phyloP scores from a whole-genome alignment of 1,284 basidiomycete species.

The Sanguinoderma infundibulare region DNA sequence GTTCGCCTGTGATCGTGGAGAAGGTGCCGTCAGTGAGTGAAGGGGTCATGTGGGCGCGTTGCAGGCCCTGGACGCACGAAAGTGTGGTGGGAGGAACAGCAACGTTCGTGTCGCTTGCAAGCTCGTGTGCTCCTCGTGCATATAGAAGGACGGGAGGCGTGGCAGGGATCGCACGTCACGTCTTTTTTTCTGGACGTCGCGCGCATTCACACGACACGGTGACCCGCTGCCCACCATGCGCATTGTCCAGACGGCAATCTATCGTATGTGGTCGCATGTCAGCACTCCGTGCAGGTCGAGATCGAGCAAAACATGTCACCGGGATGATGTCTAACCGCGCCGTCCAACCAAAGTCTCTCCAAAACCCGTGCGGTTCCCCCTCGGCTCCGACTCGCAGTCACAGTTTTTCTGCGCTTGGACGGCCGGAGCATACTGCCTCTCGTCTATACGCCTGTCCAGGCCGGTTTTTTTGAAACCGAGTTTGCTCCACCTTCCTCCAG shows the following conservation, averaged over 20 bases:
- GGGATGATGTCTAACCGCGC: neutral
- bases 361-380: no score
- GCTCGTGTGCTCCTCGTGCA: neutral
- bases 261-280: neutral
- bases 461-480: no score
- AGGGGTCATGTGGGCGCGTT: neutral
- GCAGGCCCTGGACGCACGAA: neutral
- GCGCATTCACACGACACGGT: neutral
- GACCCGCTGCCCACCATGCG: neutral
- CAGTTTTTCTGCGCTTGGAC: no score
- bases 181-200: neutral
- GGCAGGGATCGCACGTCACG: neutral
- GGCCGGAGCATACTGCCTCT: no score
- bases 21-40: neutral
- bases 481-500: no score
- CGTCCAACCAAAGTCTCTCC: no score
- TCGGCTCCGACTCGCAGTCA: no score
- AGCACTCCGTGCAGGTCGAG: neutral
- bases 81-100: neutral
- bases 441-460: no score
- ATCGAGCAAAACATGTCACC: neutral
- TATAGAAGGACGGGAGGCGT: neutral
- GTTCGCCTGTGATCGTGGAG: neutral
- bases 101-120: neutral
- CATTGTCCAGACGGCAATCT: neutral